Base-by-base conservation (phyloP, 78 protist species). In the Dictyostelium citrinum region DNA sequence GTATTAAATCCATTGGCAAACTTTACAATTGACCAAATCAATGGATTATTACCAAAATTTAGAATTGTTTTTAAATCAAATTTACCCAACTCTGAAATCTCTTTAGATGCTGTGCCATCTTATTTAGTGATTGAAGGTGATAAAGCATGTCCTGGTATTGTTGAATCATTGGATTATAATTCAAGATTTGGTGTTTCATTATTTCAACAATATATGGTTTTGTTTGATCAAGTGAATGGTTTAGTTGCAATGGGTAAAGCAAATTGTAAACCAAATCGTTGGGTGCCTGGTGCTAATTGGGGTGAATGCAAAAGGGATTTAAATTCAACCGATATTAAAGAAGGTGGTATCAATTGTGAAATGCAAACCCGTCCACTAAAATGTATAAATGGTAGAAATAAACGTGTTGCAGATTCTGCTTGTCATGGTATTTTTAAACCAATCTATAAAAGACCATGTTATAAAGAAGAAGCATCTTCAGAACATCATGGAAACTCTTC, bases 131-230 rank as follows among this genome's bases (percentile, higher is more conserved):
- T 88, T 10, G 81, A 61, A 11, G 93, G 85, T 14, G 79, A 51
- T 12, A 76, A 46, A 20, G 79, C 81, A 20, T 88, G 93, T 51
- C 93, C 93, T 2, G 93, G 93, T 68, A 88, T 88, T 16, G 70
- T 88, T 22, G 93, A 88, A 24, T 22, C 93, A 22, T 55, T 88
- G 0, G 85, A 88, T 31, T 79, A 88, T 35, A 61, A 78, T 37
- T 61, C 83, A n/a, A 35, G 71, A 14, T 49, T 88, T n/a, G 93
- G 93, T 29, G 35, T 58, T 20, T 74, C 84, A 9, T 33, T 88
- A 10, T 68, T 88, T 29, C 27, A 64, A 10, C 86, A 88, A 39
- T 88, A 88, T 35, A 20, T 78, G 64, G 93, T 88, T 0, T 58
- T 88, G 3, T 88, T 88, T 31, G 93, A 88, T 33, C 93, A 88